Conservation (phyloP, 139 green algal genomes). For the Pleodorina starrii region DNA sequence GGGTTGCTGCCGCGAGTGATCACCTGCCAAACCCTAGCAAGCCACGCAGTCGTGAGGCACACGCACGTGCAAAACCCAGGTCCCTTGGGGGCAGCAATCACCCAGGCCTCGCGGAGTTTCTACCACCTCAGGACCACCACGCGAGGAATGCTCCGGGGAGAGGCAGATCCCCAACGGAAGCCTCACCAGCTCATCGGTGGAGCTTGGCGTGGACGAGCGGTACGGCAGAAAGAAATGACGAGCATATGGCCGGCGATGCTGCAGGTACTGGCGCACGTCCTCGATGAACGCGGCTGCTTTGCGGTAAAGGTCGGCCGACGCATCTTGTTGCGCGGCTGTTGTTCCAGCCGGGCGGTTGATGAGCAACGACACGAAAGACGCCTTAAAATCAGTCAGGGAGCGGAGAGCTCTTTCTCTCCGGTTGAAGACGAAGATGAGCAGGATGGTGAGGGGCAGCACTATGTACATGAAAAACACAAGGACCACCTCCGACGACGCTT, state of each 20-base stretch:
- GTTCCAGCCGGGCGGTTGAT: not conserved
- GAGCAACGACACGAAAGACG: conserved; percentile 14
- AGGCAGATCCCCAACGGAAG: too few relatives aligned
- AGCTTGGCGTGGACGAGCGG: not conserved
- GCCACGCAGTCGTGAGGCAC: too few relatives aligned
- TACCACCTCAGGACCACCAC: too few relatives aligned
- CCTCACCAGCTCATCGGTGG: conserved; percentile 40
- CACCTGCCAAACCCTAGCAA: too few relatives aligned
- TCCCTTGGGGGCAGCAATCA: too few relatives aligned
- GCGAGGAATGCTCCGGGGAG: too few relatives aligned
- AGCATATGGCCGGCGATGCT: conserved; percentile 56
- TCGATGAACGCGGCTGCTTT: conserved; percentile 32
- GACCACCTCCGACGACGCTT: not conserved
- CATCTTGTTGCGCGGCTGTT: not conserved
- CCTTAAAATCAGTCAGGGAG: not conserved
- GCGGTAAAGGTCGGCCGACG: conserved; percentile 17
- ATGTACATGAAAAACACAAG: conserved; percentile 44
- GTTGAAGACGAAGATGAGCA: not conserved
- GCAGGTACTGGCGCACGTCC: conserved; percentile 55
- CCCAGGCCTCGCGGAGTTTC: too few relatives aligned
- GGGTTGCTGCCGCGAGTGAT: too few relatives aligned
- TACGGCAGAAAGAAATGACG: conserved; percentile 62
- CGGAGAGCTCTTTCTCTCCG: not conserved
- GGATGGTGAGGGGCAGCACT: conserved; percentile 27
- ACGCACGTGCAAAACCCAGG: too few relatives aligned